Base-by-base conservation (phyloP, 78 protist genomes). In the Cavenderia fasciculata region DNA sequence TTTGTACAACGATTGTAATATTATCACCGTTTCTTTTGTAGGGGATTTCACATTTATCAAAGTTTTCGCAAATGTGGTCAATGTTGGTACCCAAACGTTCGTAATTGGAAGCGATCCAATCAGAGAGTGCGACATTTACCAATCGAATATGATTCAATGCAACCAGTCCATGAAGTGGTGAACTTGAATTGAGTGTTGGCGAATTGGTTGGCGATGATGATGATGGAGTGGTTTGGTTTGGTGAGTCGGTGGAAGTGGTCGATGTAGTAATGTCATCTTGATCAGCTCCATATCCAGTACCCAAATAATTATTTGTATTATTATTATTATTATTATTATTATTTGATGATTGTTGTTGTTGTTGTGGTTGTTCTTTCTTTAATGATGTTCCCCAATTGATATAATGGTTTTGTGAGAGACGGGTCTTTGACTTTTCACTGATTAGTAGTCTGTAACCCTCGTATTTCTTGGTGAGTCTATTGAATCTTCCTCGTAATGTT, bases 131-230 rank as follows among this genome's bases (percentile, higher is more conserved):
- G n/a, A 65, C 29, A n/a, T 82, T 82, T 4, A 82, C 89, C 3
- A 82, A 29, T 33, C 51, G 34, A 16, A 82, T 54, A 23, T 82
- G 89, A 82, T 82, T 82, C 23, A 82, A 34, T 43, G 89, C 89
- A 36, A 82, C 89, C 52, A 82, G 72, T 46, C 89, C 89, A 68
- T 82, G 89, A 7, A 82, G 40, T 56, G 89, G 51, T 0, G 89
- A 76, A 38, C 73, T 61, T 52, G n/a, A 33, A 66, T 66, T 43
- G n/a, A 25, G 14, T n/a, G 25, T 21, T 43, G 27, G 38, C 23
- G 56, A 41, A 66, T 43, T 66, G 18, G n/a, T 23, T 41, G 7
- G n/a, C 29, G 52, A 16, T 56, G n/a, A 29, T 21, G 59, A 31
- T 38, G 10, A 23, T 47, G 33, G 40, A 46, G 40, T 36, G 11